These are phyloP conservation scores for Malassezia dermatis DNA, from an alignment of 1,284 basidiomycete genomes.

Conservation along the genomic window DNA sequence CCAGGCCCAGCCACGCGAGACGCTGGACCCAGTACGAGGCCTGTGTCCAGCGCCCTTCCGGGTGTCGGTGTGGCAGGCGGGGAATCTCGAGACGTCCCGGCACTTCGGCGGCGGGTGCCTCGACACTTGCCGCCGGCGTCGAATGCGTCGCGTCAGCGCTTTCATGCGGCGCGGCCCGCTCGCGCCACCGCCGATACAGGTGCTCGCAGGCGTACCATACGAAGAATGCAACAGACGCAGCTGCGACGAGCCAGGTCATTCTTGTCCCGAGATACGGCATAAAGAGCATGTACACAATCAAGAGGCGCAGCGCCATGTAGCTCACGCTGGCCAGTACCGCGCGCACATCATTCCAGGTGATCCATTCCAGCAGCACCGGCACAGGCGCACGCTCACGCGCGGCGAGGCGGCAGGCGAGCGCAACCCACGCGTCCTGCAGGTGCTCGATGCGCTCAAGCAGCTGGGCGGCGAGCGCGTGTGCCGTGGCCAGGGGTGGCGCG, in stretches of 20 bases:
- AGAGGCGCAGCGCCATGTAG: background rate
- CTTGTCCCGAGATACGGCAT: background rate
- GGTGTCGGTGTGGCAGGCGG: background rate
- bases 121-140: no score
- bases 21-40: constrained; percentile 4
- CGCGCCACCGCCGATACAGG: background rate
- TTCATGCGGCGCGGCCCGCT: background rate
- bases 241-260: background rate
- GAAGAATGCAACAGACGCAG: background rate
- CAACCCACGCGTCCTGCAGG: constrained; percentile 1
- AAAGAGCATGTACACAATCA: background rate
- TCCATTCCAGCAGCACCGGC: background rate
- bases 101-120: background rate
- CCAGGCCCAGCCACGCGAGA: constrained; percentile 11
- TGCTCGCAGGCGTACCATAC: background rate
- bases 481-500: background rate
- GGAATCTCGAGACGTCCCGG: constrained; percentile 2
- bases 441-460: background rate
- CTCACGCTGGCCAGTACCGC: background rate
- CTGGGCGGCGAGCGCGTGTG: background rate
- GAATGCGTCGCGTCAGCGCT: no score
- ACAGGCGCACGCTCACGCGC: background rate
- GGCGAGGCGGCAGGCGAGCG: background rate
- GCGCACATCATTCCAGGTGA: background rate
- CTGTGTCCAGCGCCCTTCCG: background rate